Evolutionary conservation across 2,329 filamentous ascomycete genomes (phyloP).

Genomic region (Xylaria arbuscula): DNA sequence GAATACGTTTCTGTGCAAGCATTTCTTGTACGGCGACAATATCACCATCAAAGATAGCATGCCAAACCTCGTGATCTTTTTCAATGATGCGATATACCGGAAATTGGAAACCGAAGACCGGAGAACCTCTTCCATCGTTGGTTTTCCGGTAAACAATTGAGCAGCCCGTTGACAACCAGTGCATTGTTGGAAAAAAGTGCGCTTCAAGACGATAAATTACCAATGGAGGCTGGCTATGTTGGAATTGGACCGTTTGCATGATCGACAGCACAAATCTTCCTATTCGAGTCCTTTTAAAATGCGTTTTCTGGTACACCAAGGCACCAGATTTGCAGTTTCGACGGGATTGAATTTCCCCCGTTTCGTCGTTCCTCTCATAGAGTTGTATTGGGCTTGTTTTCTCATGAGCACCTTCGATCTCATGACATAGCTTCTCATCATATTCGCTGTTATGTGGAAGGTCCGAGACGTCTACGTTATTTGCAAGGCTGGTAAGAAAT

Average conservation of each 20-base stretch:
- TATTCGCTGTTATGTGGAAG: neutral
- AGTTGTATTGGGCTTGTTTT: neutral
- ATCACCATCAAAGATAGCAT: neutral
- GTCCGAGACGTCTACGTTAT: neutral
- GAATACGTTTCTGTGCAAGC: neutral
- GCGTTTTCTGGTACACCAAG: neutral
- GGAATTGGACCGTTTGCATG: neutral
- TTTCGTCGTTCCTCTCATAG: neutral
- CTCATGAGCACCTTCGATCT: neutral
- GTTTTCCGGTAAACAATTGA: neutral
- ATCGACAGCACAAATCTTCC: neutral
- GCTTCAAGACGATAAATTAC: neutral
- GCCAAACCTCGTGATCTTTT: neutral
- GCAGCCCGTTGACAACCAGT: neutral
- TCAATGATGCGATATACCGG: neutral
- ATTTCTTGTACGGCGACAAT: neutral
- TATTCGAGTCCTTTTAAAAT: neutral
- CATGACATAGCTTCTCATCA: neutral
- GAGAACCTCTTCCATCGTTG: neutral
- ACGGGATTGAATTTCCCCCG: neutral
- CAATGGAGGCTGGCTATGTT: neutral
- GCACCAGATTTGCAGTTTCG: neutral
- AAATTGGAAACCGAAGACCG: neutral
- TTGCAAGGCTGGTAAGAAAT: neutral
- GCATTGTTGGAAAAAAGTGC: neutral